Evolutionary conservation across 192 early-diverging fungal genomes (phyloP).

Genomic region (Dissophora ornata): DNA sequence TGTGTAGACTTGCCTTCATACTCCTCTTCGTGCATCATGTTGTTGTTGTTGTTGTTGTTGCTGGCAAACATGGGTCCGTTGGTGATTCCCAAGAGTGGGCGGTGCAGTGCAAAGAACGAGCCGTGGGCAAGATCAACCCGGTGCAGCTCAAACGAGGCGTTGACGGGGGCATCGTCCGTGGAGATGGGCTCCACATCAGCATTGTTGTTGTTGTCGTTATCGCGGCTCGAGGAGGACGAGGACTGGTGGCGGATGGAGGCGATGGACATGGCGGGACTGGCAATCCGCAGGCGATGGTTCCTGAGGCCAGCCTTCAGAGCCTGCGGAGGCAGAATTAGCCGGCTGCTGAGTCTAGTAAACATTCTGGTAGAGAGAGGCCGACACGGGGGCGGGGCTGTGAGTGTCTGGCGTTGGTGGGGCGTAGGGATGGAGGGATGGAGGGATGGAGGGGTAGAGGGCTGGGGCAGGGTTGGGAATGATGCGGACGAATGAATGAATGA

Average conservation of each 20-base stretch:
- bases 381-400: not conserved
- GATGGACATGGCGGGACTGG: not conserved
- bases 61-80: conserved; percentile 53
- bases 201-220: conserved; percentile 34
- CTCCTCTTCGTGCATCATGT: conserved; percentile 22
- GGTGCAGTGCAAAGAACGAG: conserved; percentile 54
- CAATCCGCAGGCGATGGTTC: not conserved
- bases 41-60: conserved; percentile 10
- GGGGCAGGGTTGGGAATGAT: no score
- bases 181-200: conserved; percentile 18
- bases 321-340: conserved; percentile 3
- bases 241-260: conserved; percentile 24
- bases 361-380: not conserved
- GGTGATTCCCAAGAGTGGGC: conserved; percentile 45
- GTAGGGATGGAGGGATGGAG: not conserved
- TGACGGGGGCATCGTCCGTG: conserved; percentile 11
- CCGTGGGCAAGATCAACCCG: conserved; percentile 47
- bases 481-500: no score
- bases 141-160: conserved; percentile 43
- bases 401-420: no score
- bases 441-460: not conserved
- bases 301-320: not conserved
- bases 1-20: conserved; percentile 56
- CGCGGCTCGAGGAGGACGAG: conserved; percentile 41
- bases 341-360: conserved; percentile 28